Evolutionary conservation across 2,329 filamentous ascomycete genomes (phyloP), one percentile per base, ranked within the genome.

Genomic region (Allantophomopsis lycopodina): DNA sequence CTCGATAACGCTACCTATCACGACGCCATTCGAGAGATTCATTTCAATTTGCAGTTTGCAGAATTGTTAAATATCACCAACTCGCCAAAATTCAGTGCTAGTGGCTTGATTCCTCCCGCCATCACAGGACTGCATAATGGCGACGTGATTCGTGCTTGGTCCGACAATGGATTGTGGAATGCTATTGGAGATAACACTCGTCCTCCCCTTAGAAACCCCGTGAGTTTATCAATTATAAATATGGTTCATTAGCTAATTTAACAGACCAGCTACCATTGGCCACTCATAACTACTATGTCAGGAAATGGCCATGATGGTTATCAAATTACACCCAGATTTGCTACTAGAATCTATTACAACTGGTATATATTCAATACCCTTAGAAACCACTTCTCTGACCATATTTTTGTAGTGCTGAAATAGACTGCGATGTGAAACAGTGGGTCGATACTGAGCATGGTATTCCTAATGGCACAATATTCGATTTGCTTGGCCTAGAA

Each of bases 121-220:
- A 79, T 78, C 42, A 78, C 73, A 2, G 73, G 73, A 36, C 52
- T 78, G n/a, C 70, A 76, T 57, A 78, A 78, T 46, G 73, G 69
- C 15, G 73, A 79, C 53, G 73, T 64, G 7, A 64, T 79, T 36
- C 57, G 58, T 39, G 73, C 69, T 5, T 79, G 71, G 70, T 59
- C 61, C 46, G 68, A 73, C 34, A 71, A 71, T 41, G 72, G 72
- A n/a, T 69, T 78, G 45, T 60, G 53, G 16, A 67, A 71, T 46
- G 72, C 71, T 37, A 72, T 78, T 13, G 73, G 74, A 35, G 74
- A 79, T 53, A 78, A 76, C 56, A 77, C 71, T 4, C 64, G 73
- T 12, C 58, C 70, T 2, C 51, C 59, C 2, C 60, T 78, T 4
- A 54, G 68, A 39, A 76, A 75, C 52, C 49, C 55, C 18, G 44